Evolutionary conservation across 2,329 filamentous ascomycete genomes (phyloP), one percentile per base, ranked within the genome.

Genomic region (Trichoderma lentiforme): DNA sequence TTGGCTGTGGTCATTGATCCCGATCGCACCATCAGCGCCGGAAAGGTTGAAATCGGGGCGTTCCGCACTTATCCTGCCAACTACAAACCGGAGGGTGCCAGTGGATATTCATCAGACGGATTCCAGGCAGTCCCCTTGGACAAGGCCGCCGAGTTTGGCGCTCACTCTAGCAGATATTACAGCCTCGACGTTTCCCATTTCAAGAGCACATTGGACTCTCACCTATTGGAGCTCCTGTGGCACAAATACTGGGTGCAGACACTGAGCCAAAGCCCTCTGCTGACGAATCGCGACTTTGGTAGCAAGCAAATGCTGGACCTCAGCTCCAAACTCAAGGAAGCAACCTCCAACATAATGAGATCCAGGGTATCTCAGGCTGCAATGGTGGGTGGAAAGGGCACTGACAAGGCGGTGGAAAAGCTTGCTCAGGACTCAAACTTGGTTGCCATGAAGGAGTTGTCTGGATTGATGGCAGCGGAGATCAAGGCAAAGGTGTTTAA

Each of bases 161-260:
- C 95, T 0, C 95, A 99, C 80, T 91, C 93, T 15, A 93, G 89
- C 80, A 90, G 92, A 70, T 99, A 99, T 84, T 99, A 99, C 82
- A 87, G 92, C 15, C 88, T 99, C 6, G 93, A 97, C 73, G 93
- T 98, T 15, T 94, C 94, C 36, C 94, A 97, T 82, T 99, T 94
- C 87, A 98, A 98, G 84, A 96, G 93, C 74, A 92, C 92, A 0
- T 90, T 99, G 32, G 96, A 99, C 82, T 88, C 91, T 2, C 92
- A 94, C 77, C 87, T 99, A 28, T 86, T 99, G 6, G 93, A 97
- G 78, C 88, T 94, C 66, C 86, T 99, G 34, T 98, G 96, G 96
- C 97, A 98, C 85, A 98, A 98, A 82, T 99, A 99, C 86, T 97
- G 94, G 96, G 95, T 98, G 39, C 93, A 97, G 79, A 99, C 96